phyloP scores from a whole-genome alignment of 2,329 filamentous ascomycete species.

The Neoarthrinium moseri region DNA sequence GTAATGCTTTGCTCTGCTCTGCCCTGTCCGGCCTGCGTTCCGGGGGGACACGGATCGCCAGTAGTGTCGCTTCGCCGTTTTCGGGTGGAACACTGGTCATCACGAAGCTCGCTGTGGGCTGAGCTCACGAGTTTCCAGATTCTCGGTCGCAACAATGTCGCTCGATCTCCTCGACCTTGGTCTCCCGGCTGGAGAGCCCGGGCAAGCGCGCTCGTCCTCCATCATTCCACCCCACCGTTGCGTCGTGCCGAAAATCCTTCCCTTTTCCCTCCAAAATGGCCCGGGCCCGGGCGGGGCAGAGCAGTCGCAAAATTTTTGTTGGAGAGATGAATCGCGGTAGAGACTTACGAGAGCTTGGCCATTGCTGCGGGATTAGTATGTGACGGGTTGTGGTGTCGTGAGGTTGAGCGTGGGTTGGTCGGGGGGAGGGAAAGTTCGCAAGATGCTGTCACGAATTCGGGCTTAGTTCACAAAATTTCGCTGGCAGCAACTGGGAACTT shows the following conservation, averaged over 20 bases:
- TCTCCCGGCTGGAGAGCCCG: too few relatives aligned
- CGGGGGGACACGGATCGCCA: too few relatives aligned
- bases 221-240: neutral
- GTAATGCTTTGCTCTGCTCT: neutral
- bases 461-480: conserved; percentile 8
- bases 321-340: neutral
- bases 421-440: conserved; percentile 3
- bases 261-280: neutral
- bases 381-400: conserved; percentile 12
- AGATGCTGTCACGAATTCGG: conserved; percentile 5
- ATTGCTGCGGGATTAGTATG: conserved; percentile 50
- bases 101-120: too few relatives aligned
- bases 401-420: conserved; percentile 6
- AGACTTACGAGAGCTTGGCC: conserved; percentile 63
- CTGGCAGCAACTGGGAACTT: neutral
- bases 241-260: neutral
- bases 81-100: too few relatives aligned
- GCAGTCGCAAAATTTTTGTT: conserved; percentile 2
- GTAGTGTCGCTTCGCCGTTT: neutral
- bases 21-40: conserved; percentile 12
- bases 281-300: neutral
- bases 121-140: too few relatives aligned
- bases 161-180: neutral
- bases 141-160: too few relatives aligned
- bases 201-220: too few relatives aligned